phyloP scores from a whole-genome alignment of 352 stramenopile species.

The Phytophthora boehmeriae region DNA sequence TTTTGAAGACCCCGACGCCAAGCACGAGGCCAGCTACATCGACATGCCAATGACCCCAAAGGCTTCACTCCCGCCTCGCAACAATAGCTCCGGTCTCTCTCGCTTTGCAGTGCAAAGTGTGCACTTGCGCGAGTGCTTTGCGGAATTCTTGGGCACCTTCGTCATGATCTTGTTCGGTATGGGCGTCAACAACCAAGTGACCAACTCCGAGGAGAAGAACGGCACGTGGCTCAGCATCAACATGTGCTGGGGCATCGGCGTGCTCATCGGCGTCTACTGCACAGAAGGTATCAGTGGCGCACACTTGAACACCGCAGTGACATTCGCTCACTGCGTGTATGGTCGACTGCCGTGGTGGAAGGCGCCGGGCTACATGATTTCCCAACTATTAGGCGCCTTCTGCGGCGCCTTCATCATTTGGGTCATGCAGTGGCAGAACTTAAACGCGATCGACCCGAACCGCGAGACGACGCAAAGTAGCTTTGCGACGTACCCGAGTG shows the following conservation, averaged over 20 bases:
- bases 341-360: conserved; percentile 46
- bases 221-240: conserved; percentile 70
- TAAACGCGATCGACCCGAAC: conserved; percentile 51
- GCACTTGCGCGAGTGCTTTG: conserved; percentile 45
- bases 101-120: conserved; percentile 33
- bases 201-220: conserved; percentile 43
- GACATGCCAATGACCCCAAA: conserved; percentile 27
- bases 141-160: conserved; percentile 52
- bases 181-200: conserved; percentile 61
- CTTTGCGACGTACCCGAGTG: conserved; percentile 48
- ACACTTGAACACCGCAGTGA: conserved; percentile 62
- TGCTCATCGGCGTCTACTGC: conserved; percentile 55
- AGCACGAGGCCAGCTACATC: conserved; percentile 22
- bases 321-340: conserved; percentile 44
- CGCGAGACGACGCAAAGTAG: conserved; percentile 34
- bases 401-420: conserved; percentile 40
- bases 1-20: conserved; percentile 21
- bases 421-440: conserved; percentile 46
- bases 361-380: conserved; percentile 45
- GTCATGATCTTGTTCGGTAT: conserved; percentile 57
- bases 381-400: conserved; percentile 48
- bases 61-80: neutral
- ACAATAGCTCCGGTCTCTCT: neutral
- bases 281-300: conserved; percentile 47
- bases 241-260: conserved; percentile 49